Base-by-base conservation (phyloP, 306 rosid species). In the Benincasa hispida region DNA sequence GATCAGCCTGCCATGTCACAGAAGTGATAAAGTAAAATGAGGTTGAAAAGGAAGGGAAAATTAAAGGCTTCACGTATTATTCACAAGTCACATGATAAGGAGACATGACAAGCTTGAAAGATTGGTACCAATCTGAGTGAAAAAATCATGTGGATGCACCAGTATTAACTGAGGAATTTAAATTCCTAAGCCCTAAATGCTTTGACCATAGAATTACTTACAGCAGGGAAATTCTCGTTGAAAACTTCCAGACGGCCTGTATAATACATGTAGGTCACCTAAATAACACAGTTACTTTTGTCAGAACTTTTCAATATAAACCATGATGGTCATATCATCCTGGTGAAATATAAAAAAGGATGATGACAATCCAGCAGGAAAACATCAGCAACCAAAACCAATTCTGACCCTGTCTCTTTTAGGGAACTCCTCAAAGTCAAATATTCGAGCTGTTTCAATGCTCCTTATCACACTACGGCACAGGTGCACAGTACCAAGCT, bases 181-280 rank as follows among this genome's bases (percentile, higher is more conserved):
- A 8, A 30, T 48, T 51, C 47, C 60, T 15, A 73, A 73, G 24
- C 13, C 7, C 3, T 28, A 79, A 72, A 63, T 55, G 21, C 63
- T 68, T 62, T 67, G 80, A 57, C 72, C 61, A 75, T 53, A 54
- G 50, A 78, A 79, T 61, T 72, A 89, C 98, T 89, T 86, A 94
- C 96, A 61, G 96, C 87, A 34, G 95, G 92, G 74, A 92, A 94
- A 79, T 94, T 94, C 88, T 94, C 98, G 65, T 94, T 91, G 87
- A 92, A 90, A 82, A 94, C 99, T 81, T 94, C 97, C 1, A 94
- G 95, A 68, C 99, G 97, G n/a, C 99, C 99, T 13, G 99, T 94
- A 83, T 91, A 94, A 82, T 94, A 94, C 99, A 90, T 92, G 92
- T 94, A 94, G 57, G 97, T 89, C 77, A 90, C 98, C 96, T 91